These are phyloP conservation scores for Mortierella sp. DNA, from an alignment of 371 early-diverging fungal species.

Conservation along the genomic window DNA sequence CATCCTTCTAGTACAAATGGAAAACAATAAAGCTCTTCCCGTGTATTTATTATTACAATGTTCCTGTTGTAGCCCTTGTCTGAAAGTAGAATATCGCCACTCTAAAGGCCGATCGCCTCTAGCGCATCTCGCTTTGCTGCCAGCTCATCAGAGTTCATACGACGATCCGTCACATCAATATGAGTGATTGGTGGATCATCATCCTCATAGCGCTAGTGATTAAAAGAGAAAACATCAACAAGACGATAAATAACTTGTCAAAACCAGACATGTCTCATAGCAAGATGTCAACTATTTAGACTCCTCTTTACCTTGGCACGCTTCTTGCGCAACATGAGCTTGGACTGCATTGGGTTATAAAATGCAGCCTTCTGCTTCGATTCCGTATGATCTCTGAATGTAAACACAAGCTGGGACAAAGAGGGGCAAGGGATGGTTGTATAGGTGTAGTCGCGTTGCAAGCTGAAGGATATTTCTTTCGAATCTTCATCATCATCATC, in stretches of 20 bases:
- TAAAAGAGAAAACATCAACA: neutral
- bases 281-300: neutral
- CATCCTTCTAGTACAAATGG: too few species aligned
- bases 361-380: constrained; percentile 40
- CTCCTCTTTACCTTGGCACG: constrained; percentile 31
- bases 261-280: too few species aligned
- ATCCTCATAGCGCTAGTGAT: constrained; percentile 35
- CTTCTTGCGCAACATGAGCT: constrained; percentile 54
- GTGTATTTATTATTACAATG: neutral
- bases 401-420: constrained; percentile 46
- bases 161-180: constrained; percentile 43
- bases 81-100: neutral
- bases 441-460: constrained; percentile 54
- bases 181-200: constrained; percentile 45
- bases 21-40: too few species aligned
- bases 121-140: constrained; percentile 45
- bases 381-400: constrained; percentile 37
- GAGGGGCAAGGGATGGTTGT: constrained; percentile 41
- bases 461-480: constrained; percentile 25
- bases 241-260: neutral
- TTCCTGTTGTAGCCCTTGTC: neutral
- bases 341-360: constrained; percentile 52
- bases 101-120: constrained; percentile 31
- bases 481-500: constrained; percentile 37
- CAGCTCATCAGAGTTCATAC: constrained; percentile 49